Conservation (phyloP, 202 grass and related monocot species). For the Cymbopogon flexuosus region DNA sequence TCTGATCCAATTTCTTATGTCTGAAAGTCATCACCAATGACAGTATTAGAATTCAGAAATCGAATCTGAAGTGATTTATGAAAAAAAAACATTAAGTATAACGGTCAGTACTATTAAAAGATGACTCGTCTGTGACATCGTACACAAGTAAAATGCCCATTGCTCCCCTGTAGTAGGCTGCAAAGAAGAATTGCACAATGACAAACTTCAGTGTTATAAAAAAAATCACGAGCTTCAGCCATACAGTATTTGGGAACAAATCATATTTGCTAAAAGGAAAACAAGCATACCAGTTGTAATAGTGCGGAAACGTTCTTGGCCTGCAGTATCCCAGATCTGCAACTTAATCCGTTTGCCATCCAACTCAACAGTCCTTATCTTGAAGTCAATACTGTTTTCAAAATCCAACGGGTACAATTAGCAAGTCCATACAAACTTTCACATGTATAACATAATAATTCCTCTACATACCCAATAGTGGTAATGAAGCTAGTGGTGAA, state of each 20-base stretch:
- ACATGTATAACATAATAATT: conserved; percentile 2
- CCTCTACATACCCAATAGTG: conserved; percentile 53
- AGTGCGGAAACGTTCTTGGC: conserved; percentile 74
- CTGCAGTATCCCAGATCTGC: conserved; percentile 79
- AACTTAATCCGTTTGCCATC: conserved; percentile 81
- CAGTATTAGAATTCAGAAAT: conserved; percentile 19
- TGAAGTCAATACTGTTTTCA: conserved; percentile 64
- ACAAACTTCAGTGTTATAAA: not conserved
- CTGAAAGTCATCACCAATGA: conserved; percentile 25
- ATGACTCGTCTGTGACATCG: conserved; percentile 68
- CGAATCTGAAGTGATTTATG: not conserved
- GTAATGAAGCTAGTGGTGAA: conserved; percentile 78
- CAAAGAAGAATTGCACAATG: conserved; percentile 29
- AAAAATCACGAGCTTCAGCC: not conserved
- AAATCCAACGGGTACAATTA: not conserved
- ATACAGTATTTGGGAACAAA: not conserved
- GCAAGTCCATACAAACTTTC: not conserved
- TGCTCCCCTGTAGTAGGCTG: conserved; percentile 76
- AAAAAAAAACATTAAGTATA: conserved; percentile 3
- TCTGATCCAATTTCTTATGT: conserved; percentile 84
- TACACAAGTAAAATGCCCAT: conserved; percentile 93
- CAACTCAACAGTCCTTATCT: conserved; percentile 73
- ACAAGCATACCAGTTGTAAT: conserved; percentile 63
- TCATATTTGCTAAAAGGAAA: not conserved
- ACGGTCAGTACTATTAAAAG: conserved; percentile 59